Evolutionary conservation across 768 basidiomycete genomes (phyloP).

Genomic region (Antrodiella citrinella): DNA sequence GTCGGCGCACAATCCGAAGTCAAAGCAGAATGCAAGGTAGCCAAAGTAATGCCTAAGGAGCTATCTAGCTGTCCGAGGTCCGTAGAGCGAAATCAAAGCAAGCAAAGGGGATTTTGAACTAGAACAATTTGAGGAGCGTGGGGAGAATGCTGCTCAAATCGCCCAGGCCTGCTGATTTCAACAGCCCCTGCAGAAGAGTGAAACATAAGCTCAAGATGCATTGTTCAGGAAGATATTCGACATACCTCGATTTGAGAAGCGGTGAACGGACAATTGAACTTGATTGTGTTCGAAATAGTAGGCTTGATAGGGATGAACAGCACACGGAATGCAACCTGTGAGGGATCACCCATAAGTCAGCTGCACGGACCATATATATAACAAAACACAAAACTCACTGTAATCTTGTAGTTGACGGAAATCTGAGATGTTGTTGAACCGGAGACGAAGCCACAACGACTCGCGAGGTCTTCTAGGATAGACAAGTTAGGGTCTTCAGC

Average conservation of each 20-base stretch:
- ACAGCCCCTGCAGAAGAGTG: conserved; percentile 2
- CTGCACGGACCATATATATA: conserved; percentile 5
- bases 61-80: too few relatives aligned
- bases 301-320: conserved; percentile 62
- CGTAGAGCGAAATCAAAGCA: too few relatives aligned
- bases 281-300: conserved; percentile 50
- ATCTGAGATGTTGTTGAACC: conserved; percentile 40
- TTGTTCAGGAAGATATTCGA: not conserved
- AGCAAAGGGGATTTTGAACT: too few relatives aligned
- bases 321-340: conserved; percentile 55
- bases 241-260: conserved; percentile 25
- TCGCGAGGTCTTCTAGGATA: conserved; percentile 55
- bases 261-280: conserved; percentile 57
- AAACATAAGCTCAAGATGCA: not conserved
- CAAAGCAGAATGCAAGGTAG: too few relatives aligned
- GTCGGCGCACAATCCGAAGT: too few relatives aligned
- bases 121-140: conserved; percentile 4
- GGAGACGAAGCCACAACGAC: conserved; percentile 46
- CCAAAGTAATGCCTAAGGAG: too few relatives aligned
- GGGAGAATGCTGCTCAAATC: not conserved
- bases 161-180: conserved; percentile 9
- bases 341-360: not conserved
- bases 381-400: conserved; percentile 28
- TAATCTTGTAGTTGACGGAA: conserved; percentile 57
- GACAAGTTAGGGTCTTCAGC: conserved; percentile 39